These are phyloP conservation scores for Lipomyces japonicus DNA, from an alignment of 805 yeast genomes.

Conservation along the genomic window DNA sequence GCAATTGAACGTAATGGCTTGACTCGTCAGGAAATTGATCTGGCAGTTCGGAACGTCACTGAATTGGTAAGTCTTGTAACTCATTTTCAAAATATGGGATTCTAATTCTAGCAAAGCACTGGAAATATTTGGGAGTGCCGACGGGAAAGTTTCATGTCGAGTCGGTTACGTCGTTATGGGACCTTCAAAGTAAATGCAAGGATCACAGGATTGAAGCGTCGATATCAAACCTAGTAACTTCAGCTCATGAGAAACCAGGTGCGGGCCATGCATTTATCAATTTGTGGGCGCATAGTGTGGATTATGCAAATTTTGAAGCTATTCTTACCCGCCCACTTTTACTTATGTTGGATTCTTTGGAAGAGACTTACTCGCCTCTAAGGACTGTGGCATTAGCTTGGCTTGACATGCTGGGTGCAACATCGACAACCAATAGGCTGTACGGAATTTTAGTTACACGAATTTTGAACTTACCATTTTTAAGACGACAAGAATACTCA, in stretches of 20 bases:
- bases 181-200: conserved; percentile 50
- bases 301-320: conserved; percentile 41
- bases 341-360: conserved; percentile 61
- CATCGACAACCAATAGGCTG: conserved; percentile 47
- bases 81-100: conserved; percentile 4
- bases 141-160: conserved; percentile 65
- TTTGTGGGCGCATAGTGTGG: conserved; percentile 73
- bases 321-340: conserved; percentile 62
- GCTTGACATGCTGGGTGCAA: conserved; percentile 29
- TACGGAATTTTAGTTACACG: conserved; percentile 59
- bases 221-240: conserved; percentile 52
- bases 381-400: conserved; percentile 23
- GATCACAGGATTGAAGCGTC: conserved; percentile 69
- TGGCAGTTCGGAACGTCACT: conserved; percentile 22
- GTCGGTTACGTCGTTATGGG: conserved; percentile 61
- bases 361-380: conserved; percentile 42
- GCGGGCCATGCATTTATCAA: conserved; percentile 56
- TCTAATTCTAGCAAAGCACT: conserved; percentile 41
- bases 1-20: conserved; percentile 26
- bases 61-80: conserved; percentile 12
- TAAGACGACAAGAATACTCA: conserved; percentile 33
- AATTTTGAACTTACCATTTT: conserved; percentile 44
- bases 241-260: conserved; percentile 37
- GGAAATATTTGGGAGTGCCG: conserved; percentile 51
- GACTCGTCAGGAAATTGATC: conserved; percentile 20